Conservation (phyloP, 768 basidiomycete species). For the Phaeolepiota aurea region DNA sequence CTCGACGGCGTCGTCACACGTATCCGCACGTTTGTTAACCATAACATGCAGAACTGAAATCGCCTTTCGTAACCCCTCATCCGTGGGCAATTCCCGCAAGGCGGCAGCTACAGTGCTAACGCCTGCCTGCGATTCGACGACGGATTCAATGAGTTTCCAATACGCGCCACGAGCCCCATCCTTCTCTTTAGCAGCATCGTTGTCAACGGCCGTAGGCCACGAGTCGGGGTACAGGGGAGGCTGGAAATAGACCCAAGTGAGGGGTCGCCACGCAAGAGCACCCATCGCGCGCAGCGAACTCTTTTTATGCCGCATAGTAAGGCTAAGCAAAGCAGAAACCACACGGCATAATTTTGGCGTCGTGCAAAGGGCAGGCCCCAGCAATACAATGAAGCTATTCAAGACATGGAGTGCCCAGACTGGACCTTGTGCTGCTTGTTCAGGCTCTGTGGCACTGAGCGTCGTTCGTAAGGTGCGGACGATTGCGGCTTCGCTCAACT, state of each 20-base stretch:
- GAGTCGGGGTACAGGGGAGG: slow-evolving; percentile 29
- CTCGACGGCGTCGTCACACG: slow-evolving; percentile 48
- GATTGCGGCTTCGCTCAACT: slow-evolving; percentile 40
- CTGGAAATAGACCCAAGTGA: slow-evolving; percentile 60
- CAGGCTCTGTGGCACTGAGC: slow-evolving; percentile 43
- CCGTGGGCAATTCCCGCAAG: slow-evolving; percentile 20
- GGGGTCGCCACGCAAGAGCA: slow-evolving; percentile 56
- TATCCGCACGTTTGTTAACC: slow-evolving; percentile 43
- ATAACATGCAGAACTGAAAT: slow-evolving; percentile 47
- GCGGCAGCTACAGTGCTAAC: slow-evolving; percentile 47
- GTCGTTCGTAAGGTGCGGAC: slow-evolving; percentile 62
- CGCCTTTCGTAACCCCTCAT: slow-evolving; percentile 14
- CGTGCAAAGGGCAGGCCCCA: slow-evolving; percentile 45
- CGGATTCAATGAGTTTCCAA: slow-evolving; percentile 42
- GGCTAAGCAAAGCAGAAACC: slow-evolving; percentile 40
- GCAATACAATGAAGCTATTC: slow-evolving; percentile 55
- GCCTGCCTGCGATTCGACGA: slow-evolving; percentile 44
- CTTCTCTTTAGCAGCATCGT: slow-evolving; percentile 21
- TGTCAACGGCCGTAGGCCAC: slow-evolving; percentile 15
- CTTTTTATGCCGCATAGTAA: slow-evolving; percentile 55
- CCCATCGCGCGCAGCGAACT: slow-evolving; percentile 55
- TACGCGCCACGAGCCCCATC: slow-evolving; percentile 20
- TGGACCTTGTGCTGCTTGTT: slow-evolving; percentile 64
- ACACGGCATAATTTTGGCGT: slow-evolving; percentile 34
- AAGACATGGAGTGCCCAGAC: slow-evolving; percentile 71